Base-by-base conservation (phyloP, 331 rosid species). In the Erythrophleum ivorense region DNA sequence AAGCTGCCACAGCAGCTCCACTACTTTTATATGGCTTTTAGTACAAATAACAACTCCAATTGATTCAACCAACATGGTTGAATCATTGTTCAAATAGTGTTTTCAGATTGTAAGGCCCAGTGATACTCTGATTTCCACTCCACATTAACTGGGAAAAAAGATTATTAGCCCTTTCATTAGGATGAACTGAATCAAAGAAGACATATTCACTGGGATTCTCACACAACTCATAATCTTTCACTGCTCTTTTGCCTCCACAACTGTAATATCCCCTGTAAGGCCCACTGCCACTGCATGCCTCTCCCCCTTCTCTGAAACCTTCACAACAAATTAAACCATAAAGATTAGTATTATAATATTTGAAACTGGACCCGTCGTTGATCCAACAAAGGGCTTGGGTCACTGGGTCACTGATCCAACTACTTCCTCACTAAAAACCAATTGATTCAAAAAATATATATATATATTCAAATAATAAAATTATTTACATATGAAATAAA, bases 261-360 rank as follows among this genome's bases (percentile, higher is more conserved):
- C 88, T 91, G 45, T n/a, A 15, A 79, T 64, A 75, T 80, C 87
- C 97, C 45, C 81, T 79, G 38, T 86, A 84, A 58, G 91, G 88
- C 2, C 97, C 94, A 76, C 87, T 83, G 6, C 91, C 92, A 85
- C 93, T 87, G 29, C 91, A 92, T 68, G 91, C 91, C 10, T 16
- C 67, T 10, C 13, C 76, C 40, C 83, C 88, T 62, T 84, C 89
- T 75, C 16, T 81, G 15, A 89, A 84, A 5, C 91, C 91, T 86
- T 59, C 33, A 66, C 48, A 24, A 14, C 40, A 72, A 76, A 45
- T 31, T 40, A 3, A 83, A 41, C 59, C 34, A 63, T 9, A 63
- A 63, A 14, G n/a, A n/a, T n/a, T n/a, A n/a, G n/a, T n/a, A n/a
- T n/a, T n/a, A n/a, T n/a, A n/a, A n/a, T n/a, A n/a, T n/a, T n/a